Evolutionary conservation across 805 yeast genomes (phyloP), one percentile per base, ranked within the genome.

Genomic region (Kodamaea leandrae): DNA sequence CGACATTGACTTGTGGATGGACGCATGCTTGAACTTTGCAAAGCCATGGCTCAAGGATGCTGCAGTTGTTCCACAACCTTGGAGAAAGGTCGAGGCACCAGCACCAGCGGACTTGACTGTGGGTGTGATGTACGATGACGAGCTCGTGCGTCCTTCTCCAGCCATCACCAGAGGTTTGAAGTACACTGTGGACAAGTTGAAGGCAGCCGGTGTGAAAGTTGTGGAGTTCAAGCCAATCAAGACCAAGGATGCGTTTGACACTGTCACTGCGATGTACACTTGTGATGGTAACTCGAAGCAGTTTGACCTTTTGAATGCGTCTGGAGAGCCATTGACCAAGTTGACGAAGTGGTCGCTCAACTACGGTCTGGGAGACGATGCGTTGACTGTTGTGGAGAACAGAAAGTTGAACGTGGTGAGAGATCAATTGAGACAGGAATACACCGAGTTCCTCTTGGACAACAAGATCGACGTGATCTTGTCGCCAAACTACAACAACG

Each of bases 1-100:
- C 4, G 91, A 84, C 60, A 61, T 83, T 48, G 88, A 83, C 15
- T 61, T 78, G 43, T 80, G 80, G 66, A 83, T 83, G 89, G 71
- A 77, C 43, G 46, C 66, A 13, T 81, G 77, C 57, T 66, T 79
- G 50, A 80, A 80, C 53, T 66, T 66, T 23, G 88, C 86, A 45
- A 66, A 77, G 48, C 88, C 88, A 9, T 81, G 87, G 85, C 62
- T 64, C 19, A 51, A 48, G 10, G 82, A 77, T 51, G 72, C 68
- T 24, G 64, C 68, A 54, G 55, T 71, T 45, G 48, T 75, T 19
- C 78, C 78, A 25, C 51, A 77, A 43, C 72, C 74, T 3, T 80
- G 85, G 85, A 71, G 72, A 55, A 58, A 68, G 4, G 76, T 74
- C 4, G 57, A 49, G 1, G 51, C 47, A 30, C 74, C 74, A 1